A percentile compares a stretch with the other conserved stretches of the same genome.
phyloP scores from a whole-genome alignment of 2,329 filamentous ascomycete species.

The Microcera coccophila region DNA sequence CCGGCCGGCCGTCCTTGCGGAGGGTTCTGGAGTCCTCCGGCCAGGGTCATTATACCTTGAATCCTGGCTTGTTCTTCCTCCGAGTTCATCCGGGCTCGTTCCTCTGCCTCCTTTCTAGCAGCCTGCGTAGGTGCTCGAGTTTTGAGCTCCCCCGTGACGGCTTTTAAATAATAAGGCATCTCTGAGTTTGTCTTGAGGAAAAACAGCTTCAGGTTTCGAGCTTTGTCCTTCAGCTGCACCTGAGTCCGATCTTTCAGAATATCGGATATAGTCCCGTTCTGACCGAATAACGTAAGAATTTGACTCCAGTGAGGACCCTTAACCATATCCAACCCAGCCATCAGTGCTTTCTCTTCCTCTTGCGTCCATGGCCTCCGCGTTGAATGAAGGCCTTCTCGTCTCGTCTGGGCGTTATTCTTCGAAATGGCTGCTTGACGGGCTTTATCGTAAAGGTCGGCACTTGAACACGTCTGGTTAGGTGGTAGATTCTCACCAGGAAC shows the following conservation, averaged over 20 bases:
- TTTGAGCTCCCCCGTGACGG: constrained; percentile 85
- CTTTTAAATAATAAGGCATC: constrained; percentile 81
- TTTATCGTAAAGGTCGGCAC: constrained; percentile 54
- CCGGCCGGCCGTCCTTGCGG: constrained; percentile 26
- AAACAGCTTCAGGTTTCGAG: constrained; percentile 83
- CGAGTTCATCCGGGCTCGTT: constrained; percentile 55
- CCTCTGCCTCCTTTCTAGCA: constrained; percentile 64
- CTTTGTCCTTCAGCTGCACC: constrained; percentile 90
- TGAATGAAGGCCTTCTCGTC: constrained; percentile 55
- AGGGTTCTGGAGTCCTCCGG: constrained; percentile 48
- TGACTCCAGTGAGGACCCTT: constrained; percentile 93
- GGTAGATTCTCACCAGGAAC: constrained; percentile 42
- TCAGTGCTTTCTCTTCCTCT: constrained; percentile 84
- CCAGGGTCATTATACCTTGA: constrained; percentile 57
- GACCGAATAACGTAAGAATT: constrained; percentile 79
- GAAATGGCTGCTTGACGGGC: constrained; percentile 57
- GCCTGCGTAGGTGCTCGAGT: constrained; percentile 74
- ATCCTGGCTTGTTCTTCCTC: constrained; percentile 58
- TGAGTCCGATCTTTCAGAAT: constrained; percentile 85
- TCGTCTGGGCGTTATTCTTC: constrained; percentile 52
- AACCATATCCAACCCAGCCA: constrained; percentile 82
- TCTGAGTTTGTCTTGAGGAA: constrained; percentile 90
- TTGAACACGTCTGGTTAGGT: constrained; percentile 54
- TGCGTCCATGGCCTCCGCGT: constrained; percentile 79
- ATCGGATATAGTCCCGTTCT: constrained; percentile 73